Conservation (phyloP, 352 stramenopile genomes). For the Vaucheria bursata region DNA sequence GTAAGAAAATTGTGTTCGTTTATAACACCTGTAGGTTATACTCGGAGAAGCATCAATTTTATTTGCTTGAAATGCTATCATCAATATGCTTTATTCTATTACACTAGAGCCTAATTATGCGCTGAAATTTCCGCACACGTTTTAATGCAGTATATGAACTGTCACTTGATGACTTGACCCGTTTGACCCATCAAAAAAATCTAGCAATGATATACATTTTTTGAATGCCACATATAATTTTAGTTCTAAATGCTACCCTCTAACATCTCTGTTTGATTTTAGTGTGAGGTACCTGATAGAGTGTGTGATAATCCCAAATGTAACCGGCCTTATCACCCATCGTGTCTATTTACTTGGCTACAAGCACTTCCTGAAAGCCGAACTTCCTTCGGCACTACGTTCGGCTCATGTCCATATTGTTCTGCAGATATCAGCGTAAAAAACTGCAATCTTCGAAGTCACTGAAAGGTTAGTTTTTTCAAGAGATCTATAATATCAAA, state of each 20-base stretch:
- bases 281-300: slow-evolving; percentile 63
- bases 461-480: no score
- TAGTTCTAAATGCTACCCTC: background rate
- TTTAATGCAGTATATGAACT: no score
- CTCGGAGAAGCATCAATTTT: no score
- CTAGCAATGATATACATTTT: background rate
- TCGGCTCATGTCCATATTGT: slow-evolving; percentile 77
- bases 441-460: background rate
- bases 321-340: slow-evolving; percentile 69
- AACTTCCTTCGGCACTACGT: slow-evolving; percentile 75
- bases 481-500: no score
- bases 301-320: slow-evolving; percentile 72
- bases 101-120: no score
- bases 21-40: no score
- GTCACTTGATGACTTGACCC: background rate
- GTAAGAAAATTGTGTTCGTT: no score
- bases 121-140: no score
- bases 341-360: slow-evolving; percentile 76
- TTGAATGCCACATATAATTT: background rate
- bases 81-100: no score
- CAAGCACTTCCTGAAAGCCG: slow-evolving; percentile 70
- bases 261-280: background rate
- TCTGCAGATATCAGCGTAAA: slow-evolving; percentile 68
- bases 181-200: background rate
- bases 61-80: no score